These are phyloP conservation scores for Gracilaria caudata DNA, from an alignment of 23 red algal genomes.

Conservation along the genomic window DNA sequence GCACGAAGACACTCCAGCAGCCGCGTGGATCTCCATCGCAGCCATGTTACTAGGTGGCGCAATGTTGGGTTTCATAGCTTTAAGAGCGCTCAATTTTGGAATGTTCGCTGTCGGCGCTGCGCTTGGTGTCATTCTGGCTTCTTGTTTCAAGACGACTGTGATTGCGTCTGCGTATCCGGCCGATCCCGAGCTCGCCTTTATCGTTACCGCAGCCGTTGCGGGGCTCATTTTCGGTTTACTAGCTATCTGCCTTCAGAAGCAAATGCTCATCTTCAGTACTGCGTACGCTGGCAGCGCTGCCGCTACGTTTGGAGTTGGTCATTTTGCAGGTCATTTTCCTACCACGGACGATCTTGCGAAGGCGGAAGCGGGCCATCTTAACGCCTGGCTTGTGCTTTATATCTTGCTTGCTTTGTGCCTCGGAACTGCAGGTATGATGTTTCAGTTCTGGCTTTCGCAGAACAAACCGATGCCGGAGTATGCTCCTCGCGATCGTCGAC, in stretches of 20 bases:
- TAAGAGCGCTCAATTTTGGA: slow-evolving; percentile 38
- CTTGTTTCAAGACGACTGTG: slow-evolving; percentile 43
- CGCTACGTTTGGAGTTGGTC: slow-evolving; percentile 49
- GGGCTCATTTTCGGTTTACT: slow-evolving; percentile 51
- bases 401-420: slow-evolving; percentile 23
- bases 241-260: slow-evolving; percentile 53
- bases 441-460: slow-evolving; percentile 65
- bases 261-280: slow-evolving; percentile 72
- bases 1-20: slow-evolving; percentile 32
- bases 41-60: slow-evolving; percentile 67
- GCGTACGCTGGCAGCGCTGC: slow-evolving; percentile 55
- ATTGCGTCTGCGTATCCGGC: slow-evolving; percentile 31
- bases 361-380: slow-evolving; percentile 43
- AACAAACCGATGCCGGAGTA: slow-evolving; percentile 48
- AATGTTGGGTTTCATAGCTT: slow-evolving; percentile 63
- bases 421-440: slow-evolving; percentile 52
- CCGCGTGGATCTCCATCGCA: slow-evolving; percentile 56
- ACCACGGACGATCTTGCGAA: slow-evolving; percentile 33
- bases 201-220: neutral
- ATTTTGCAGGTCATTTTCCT: slow-evolving; percentile 69
- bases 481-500: slow-evolving; percentile 42
- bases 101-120: slow-evolving; percentile 71
- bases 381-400: slow-evolving; percentile 60
- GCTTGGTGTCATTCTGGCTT: slow-evolving; percentile 50
- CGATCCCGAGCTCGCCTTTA: slow-evolving; percentile 40